These are phyloP conservation scores for Toxoplasma gondii DNA, from an alignment of 169 alveolate genomes.

Conservation along the genomic window DNA sequence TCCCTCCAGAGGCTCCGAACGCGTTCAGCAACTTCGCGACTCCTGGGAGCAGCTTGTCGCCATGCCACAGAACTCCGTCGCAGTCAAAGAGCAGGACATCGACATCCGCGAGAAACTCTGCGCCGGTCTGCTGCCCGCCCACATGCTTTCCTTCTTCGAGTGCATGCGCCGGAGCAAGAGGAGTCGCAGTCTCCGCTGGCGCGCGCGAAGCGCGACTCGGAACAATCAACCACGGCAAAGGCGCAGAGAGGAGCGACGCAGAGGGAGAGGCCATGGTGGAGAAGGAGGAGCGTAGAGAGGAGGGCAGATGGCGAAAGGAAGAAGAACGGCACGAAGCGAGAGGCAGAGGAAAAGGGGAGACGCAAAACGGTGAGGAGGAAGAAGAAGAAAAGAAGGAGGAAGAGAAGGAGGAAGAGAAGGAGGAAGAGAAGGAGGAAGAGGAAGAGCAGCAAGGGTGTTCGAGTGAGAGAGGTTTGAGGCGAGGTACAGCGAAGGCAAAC, in stretches of 20 bases:
- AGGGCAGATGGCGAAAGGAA: not conserved
- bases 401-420: too few species aligned
- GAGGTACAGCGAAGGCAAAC: too few species aligned
- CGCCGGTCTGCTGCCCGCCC: not conserved
- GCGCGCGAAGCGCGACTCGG: not conserved
- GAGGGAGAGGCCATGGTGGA: not conserved
- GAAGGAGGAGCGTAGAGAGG: not conserved
- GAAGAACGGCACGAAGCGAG: not conserved
- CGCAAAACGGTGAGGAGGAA: not conserved
- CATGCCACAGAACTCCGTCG: conserved; percentile 73
- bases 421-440: too few species aligned
- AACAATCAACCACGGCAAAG: not conserved
- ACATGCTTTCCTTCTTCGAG: not conserved
- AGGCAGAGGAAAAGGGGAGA: not conserved
- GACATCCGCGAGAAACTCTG: conserved; percentile 42
- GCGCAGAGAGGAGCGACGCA: not conserved
- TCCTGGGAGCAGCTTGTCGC: conserved; percentile 70
- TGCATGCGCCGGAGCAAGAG: not conserved
- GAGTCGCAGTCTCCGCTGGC: not conserved
- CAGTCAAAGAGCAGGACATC: conserved; percentile 77
- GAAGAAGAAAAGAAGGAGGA: not conserved
- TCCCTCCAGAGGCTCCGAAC: not conserved
- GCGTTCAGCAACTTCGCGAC: conserved; percentile 74
- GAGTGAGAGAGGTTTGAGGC: too few species aligned
- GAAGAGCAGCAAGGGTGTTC: too few species aligned